Evolutionary conservation across 257 asterid species (phyloP).

Genomic region (Solanum pinnatisectum): DNA sequence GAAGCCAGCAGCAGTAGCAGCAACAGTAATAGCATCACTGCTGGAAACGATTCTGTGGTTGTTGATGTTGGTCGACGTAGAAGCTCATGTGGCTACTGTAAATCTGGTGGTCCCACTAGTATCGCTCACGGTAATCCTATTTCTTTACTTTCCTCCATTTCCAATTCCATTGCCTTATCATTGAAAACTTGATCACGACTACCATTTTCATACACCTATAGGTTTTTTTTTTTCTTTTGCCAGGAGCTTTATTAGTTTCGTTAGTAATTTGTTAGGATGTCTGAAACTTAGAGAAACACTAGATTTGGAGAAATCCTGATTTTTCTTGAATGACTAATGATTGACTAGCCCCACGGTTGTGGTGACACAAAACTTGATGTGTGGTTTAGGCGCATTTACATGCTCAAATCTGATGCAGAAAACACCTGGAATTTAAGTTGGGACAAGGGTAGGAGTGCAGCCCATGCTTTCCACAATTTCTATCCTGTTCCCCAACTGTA

Average conservation of each 20-base stretch:
- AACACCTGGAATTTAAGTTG: background rate
- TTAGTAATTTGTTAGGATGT: background rate
- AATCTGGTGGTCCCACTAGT: constrained; percentile 57
- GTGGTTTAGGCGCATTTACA: background rate
- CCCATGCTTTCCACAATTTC: background rate
- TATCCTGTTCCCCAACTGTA: background rate
- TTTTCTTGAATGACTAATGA: background rate
- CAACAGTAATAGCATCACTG: constrained; percentile 9
- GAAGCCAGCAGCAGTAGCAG: constrained; percentile 77
- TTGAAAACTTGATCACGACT: background rate
- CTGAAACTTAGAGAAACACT: background rate
- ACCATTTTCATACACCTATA: background rate
- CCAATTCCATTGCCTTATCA: background rate
- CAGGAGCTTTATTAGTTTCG: background rate
- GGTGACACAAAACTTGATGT: background rate
- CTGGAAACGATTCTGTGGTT: constrained; percentile 53
- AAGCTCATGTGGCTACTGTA: constrained; percentile 88
- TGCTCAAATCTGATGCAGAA: background rate
- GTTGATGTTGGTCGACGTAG: constrained; percentile 61
- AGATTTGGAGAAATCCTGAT: background rate
- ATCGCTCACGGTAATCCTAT: constrained; percentile 59
- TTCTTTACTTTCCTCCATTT: background rate
- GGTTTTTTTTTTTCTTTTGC: background rate
- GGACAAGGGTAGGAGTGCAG: background rate
- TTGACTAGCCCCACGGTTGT: background rate